Evolutionary conservation across 1,284 basidiomycete genomes (phyloP), one percentile per base, ranked within the genome.

Genomic region (Ustilago trichophora): DNA sequence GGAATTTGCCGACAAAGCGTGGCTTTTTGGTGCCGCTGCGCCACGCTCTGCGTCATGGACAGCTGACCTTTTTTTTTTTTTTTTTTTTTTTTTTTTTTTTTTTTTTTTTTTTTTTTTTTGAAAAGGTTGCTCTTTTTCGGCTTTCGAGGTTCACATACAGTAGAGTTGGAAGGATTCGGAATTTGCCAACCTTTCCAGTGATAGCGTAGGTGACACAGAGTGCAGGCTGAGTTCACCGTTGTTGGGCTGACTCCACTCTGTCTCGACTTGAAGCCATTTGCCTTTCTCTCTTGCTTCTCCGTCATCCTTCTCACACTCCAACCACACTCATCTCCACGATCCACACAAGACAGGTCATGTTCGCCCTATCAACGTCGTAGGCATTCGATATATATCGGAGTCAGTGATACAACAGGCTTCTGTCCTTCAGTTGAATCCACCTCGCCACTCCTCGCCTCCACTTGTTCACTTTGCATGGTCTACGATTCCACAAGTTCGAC

Each of bases 81-180:
- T n/a, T n/a, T n/a, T n/a, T n/a, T n/a, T n/a, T n/a, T n/a, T n/a
- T n/a, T n/a, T n/a, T n/a, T n/a, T n/a, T n/a, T n/a, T n/a, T n/a
- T n/a, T n/a, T n/a, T n/a, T n/a, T n/a, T n/a, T n/a, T n/a, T n/a
- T n/a, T n/a, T n/a, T n/a, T n/a, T n/a, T n/a, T n/a, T n/a, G n/a
- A n/a, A n/a, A n/a, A n/a, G 35, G 19, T 44, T 32, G 37, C 27
- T 34, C 37, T 32, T 48, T 48, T 42, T 56, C 54, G 54, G 54
- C 54, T 57, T 57, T 57, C 19, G 34, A 45, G 42, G 54, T n/a
- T n/a, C n/a, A n/a, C 27, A 25, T 34, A 37, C 10, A 48, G 51
- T 40, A 45, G 21, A 50, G n/a, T 31, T 44, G 12, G 31, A 50
- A 41, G 37, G 13, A 29, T 16, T 57, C 40, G 54, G 18, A 32